Percentiles rank a stretch among this genome's conserved stretches.
These are phyloP conservation scores for Agrocybe pediades DNA, from an alignment of 768 basidiomycete genomes.

Conservation along the genomic window DNA sequence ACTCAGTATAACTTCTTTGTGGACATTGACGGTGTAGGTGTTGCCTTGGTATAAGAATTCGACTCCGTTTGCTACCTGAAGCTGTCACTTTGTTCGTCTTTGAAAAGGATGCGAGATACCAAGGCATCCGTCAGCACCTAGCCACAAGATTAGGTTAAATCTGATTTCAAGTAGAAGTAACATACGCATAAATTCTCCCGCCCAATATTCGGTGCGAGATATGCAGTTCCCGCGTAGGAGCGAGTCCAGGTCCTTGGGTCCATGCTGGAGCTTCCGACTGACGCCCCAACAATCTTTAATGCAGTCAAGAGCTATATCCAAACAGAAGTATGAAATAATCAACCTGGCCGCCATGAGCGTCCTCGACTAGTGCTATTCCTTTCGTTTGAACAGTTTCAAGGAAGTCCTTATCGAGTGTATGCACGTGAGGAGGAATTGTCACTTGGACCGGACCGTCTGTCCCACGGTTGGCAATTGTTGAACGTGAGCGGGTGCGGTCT, in stretches of 20 bases:
- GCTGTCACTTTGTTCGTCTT: neutral
- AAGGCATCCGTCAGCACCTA: slow-evolving; percentile 24
- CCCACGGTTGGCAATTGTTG: slow-evolving; percentile 23
- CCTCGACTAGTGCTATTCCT: slow-evolving; percentile 23
- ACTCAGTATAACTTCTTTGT: slow-evolving; percentile 3
- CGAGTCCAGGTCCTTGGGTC: slow-evolving; percentile 51
- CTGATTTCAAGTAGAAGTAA: slow-evolving; percentile 17
- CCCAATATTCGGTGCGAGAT: slow-evolving; percentile 59
- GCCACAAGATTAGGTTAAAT: neutral
- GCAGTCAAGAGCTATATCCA: neutral
- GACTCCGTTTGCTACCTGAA: slow-evolving; percentile 26
- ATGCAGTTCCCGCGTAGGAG: slow-evolving; percentile 62
- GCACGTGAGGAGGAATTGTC: slow-evolving; percentile 25
- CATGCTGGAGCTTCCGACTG: slow-evolving; percentile 12
- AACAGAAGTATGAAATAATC: neutral
- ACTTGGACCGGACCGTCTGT: slow-evolving; percentile 29
- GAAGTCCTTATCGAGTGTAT: slow-evolving; percentile 26
- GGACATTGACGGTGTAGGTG: neutral
- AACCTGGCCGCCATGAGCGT: slow-evolving; percentile 33
- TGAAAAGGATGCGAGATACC: slow-evolving; percentile 11
- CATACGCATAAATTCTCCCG: slow-evolving; percentile 52
- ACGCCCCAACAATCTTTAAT: slow-evolving; percentile 24
- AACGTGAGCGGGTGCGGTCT: slow-evolving; percentile 27
- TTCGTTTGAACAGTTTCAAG: slow-evolving; percentile 24
- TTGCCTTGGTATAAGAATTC: slow-evolving; percentile 32